phyloP scores from a whole-genome alignment of 805 yeast genomes.

The Metahyphopichia silvanorum region DNA sequence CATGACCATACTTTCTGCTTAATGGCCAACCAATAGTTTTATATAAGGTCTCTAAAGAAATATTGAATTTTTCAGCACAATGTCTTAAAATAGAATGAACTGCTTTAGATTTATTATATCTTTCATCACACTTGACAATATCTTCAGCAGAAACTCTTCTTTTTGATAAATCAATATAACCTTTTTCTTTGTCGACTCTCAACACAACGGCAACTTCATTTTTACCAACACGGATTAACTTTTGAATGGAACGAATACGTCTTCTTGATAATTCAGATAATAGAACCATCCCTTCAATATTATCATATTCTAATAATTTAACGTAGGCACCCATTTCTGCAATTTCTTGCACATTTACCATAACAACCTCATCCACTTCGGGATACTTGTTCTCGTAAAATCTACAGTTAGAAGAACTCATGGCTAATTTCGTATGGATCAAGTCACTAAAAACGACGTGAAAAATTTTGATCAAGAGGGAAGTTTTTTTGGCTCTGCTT shows the following conservation, averaged over 20 bases:
- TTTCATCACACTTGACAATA: slow-evolving; percentile 94
- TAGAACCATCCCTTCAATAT: slow-evolving; percentile 97
- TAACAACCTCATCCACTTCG: slow-evolving; percentile 97
- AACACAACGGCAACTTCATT: slow-evolving; percentile 97
- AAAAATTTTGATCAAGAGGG: too few relatives aligned
- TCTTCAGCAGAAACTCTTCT: slow-evolving; percentile 98
- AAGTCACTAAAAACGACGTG: too few relatives aligned
- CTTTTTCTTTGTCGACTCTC: slow-evolving; percentile 98
- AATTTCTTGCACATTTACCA: slow-evolving; percentile 97
- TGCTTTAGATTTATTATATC: slow-evolving; percentile 93
- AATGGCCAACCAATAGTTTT: slow-evolving; percentile 96
- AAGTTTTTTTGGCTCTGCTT: too few relatives aligned
- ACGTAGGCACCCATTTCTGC: slow-evolving; percentile 99
- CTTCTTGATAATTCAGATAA: slow-evolving; percentile 96
- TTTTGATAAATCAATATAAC: slow-evolving; percentile 95
- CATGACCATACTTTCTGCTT: slow-evolving; percentile 93
- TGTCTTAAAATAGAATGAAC: slow-evolving; percentile 98
- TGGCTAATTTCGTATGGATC: too few relatives aligned
- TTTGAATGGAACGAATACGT: slow-evolving; percentile 97
- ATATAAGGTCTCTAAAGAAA: slow-evolving; percentile 82
- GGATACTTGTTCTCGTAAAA: slow-evolving; percentile 98
- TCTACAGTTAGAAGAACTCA: slow-evolving; percentile 91
- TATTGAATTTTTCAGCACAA: slow-evolving; percentile 94
- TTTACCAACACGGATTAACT: slow-evolving; percentile 95
- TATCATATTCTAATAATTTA: slow-evolving; percentile 92